Conservation (phyloP, 129 eudicot species). For the Pulicaria dysenterica region DNA sequence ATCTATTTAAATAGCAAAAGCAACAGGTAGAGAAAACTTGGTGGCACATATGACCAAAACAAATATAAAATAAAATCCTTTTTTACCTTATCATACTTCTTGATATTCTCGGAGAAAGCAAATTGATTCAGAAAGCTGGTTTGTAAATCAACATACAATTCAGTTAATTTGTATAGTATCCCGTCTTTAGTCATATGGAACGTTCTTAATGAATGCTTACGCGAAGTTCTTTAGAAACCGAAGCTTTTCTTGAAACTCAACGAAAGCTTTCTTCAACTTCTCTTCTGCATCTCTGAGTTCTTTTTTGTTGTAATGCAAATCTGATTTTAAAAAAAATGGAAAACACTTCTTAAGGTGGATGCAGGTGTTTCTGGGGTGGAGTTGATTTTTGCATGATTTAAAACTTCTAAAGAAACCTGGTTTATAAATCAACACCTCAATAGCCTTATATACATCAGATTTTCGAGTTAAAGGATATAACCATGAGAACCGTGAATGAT, state of each 20-base stretch:
- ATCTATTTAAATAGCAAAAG: neutral
- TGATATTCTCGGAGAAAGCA: no score
- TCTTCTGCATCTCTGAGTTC: constrained; percentile 52
- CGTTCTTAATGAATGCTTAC: constrained; percentile 33
- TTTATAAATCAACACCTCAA: constrained; percentile 20
- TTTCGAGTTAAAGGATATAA: no score
- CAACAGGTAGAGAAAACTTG: constrained; percentile 25
- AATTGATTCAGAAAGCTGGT: no score
- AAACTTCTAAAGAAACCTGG: constrained; percentile 49
- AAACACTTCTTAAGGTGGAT: constrained; percentile 46
- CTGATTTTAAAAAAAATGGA: constrained; percentile 35
- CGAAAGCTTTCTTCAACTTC: constrained; percentile 50
- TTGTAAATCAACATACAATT: no score
- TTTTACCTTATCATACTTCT: constrained; percentile 49
- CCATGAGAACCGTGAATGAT: no score
- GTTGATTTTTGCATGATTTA: constrained; percentile 57
- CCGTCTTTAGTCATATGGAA: neutral
- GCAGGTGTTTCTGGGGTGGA: constrained; percentile 47
- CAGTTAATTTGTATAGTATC: no score
- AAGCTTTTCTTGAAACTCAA: constrained; percentile 60
- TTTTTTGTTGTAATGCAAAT: constrained; percentile 41
- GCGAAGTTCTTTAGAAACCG: constrained; percentile 60
- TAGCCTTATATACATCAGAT: constrained; percentile 18
- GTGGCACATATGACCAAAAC: no score
- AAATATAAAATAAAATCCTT: no score